Evolutionary conservation across 2,329 filamentous ascomycete species (phyloP), one percentile per base, ranked within the genome.

Genomic region (Epichloe elymi): DNA sequence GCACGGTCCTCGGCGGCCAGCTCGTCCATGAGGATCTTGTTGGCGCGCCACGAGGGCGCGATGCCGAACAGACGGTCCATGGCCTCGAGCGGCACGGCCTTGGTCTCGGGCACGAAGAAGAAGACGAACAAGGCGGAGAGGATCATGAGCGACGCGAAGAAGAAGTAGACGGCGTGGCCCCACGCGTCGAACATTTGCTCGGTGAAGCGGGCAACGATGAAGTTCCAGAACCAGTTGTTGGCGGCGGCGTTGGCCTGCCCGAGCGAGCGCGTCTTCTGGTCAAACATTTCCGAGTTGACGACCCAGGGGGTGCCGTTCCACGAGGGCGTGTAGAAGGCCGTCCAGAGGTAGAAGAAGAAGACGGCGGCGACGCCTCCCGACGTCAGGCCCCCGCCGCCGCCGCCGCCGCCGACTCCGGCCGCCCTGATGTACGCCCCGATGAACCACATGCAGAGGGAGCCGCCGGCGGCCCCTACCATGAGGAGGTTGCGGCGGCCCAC

Each of bases 301-400:
- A 89, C 83, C 85, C 85, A 89, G 0, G 84, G 85, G 0, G 82
- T 85, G 2, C 82, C 83, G 61, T 86, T 86, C 83, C 82, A 86
- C 0, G 78, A 76, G 0, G 78, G 83, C 0, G 82, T 86, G 67
- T 88, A 89, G 64, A 83, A 82, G 0, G 75, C 78, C 5, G 53
- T 63, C 57, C 62, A 63, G 6, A 66, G 56, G 67, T 85, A 81
- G 67, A 82, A 82, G 65, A 80, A 73, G 67, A 85, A 83, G 3
- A 85, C 79, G 53, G 85, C 84, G 5, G 78, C 72, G 53, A 83
- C 83, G 19, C 80, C 82, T 26, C 23, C 23, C 23, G 23, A 26
- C 6, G 23, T 26, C 6, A 7, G 23, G 2, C 85, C 82, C 0
- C 62, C 53, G 0, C 59, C 58, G 0, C 8, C 3, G 26, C 7